Base-by-base conservation (phyloP, 2,329 filamentous ascomycete species). In the Pezicula carpinea region DNA sequence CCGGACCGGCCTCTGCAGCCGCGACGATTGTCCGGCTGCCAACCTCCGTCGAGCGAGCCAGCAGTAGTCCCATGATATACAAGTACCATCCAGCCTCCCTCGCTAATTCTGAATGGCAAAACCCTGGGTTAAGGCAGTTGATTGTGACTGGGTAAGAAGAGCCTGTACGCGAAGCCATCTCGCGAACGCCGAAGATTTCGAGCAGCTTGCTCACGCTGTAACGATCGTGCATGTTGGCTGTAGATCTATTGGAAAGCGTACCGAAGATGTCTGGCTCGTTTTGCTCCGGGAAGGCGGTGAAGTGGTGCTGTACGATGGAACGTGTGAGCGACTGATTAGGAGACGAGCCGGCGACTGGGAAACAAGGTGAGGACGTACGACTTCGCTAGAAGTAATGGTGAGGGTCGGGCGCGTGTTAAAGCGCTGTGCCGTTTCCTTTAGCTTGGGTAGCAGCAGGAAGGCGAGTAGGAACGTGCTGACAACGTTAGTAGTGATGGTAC, bases 21-120 rank as follows among this genome's bases (percentile, higher is more conserved):
- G 54, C 6, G 6, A 64, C 45, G 14, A 64, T 39, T 7, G 70
- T 74, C 11, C 75, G 65, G 43, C 64, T 67, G 2, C 76, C 74
- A 3, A 68, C 65, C 59, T 77, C 75, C 0, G 70, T 67, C 0
- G 66, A 62, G 18, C 73, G 66, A 2, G 67, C 73, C n/a, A n/a
- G n/a, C n/a, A n/a, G n/a, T n/a, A n/a, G n/a, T n/a, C n/a, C n/a
- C n/a, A n/a, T n/a, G n/a, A n/a, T n/a, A n/a, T n/a, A n/a, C n/a
- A n/a, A n/a, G n/a, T n/a, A n/a, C n/a, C n/a, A n/a, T n/a, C n/a
- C n/a, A n/a, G n/a, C n/a, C n/a, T n/a, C n/a, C n/a, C n/a, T n/a
- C n/a, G n/a, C n/a, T n/a, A n/a, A n/a, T n/a, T n/a, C n/a, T n/a
- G n/a, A n/a, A n/a, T n/a, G n/a, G n/a, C n/a, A n/a, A n/a, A n/a